Evolutionary conservation across 169 alveolate species (phyloP).

Genomic region (Theileria annulata): DNA sequence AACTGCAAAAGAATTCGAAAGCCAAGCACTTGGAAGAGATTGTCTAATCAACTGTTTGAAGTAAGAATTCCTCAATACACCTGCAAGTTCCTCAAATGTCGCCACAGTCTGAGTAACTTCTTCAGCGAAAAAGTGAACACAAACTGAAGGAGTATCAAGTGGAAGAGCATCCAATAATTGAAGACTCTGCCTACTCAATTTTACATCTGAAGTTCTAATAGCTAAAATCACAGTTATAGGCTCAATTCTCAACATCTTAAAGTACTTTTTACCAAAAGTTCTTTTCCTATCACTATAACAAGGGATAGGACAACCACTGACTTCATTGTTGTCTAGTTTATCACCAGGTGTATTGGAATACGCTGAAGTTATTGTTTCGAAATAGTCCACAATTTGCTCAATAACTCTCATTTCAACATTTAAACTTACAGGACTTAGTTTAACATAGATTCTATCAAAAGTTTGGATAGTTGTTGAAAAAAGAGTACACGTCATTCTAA

Average conservation of each 20-base stretch:
- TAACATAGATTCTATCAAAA: conserved; percentile 75
- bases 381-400: conserved; percentile 81
- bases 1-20: conserved; percentile 85
- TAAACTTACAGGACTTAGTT: conserved; percentile 80
- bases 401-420: conserved; percentile 86
- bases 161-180: conserved; percentile 87
- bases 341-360: background rate
- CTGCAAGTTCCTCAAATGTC: conserved; percentile 82
- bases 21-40: conserved; percentile 88
- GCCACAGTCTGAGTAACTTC: conserved; percentile 75
- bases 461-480: conserved; percentile 68
- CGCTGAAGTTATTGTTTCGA: conserved; percentile 72
- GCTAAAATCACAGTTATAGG: conserved; percentile 83
- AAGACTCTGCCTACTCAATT: conserved; percentile 81
- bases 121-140: conserved; percentile 81
- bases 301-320: conserved; percentile 77
- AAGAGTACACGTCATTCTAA: conserved; percentile 32
- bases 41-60: conserved; percentile 85
- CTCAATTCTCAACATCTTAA: conserved; percentile 76
- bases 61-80: conserved; percentile 80
- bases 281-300: background rate
- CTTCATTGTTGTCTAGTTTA: conserved; percentile 27
- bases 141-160: conserved; percentile 89
- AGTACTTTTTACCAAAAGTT: conserved; percentile 1
- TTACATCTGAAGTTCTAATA: conserved; percentile 85